phyloP scores from a whole-genome alignment of 2,329 filamentous ascomycete species.

The Rosellinia necatrix region DNA sequence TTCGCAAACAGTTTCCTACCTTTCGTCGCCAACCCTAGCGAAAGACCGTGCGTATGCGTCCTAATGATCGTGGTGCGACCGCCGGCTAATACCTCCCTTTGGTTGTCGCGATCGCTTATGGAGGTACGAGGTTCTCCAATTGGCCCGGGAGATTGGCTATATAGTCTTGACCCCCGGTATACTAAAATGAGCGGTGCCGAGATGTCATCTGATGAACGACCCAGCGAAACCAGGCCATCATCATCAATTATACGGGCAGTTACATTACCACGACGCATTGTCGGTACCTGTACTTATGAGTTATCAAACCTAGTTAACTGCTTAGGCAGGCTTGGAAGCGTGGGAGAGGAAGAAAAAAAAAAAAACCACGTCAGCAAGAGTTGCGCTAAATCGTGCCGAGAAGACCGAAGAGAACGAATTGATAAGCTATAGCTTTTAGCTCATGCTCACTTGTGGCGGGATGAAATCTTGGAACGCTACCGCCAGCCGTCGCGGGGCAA shows the following conservation, averaged over 20 bases:
- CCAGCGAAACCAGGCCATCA: background rate
- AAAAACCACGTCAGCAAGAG: too few species aligned
- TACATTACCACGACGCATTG: background rate
- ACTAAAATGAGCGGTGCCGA: background rate
- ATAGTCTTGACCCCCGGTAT: background rate
- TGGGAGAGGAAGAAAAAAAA: background rate
- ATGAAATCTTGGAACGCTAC: background rate
- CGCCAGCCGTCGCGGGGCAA: background rate
- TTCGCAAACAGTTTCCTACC: slow-evolving; percentile 21
- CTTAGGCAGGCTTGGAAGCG: background rate
- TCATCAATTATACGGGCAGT: slow-evolving; percentile 7
- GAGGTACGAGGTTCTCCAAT: background rate
- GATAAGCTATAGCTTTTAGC: background rate
- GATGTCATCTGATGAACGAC: background rate
- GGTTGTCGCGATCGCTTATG: background rate
- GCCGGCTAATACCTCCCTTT: background rate
- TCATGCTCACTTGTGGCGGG: background rate
- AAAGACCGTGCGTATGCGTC: background rate
- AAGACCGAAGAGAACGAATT: too few species aligned
- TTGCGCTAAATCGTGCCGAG: too few species aligned
- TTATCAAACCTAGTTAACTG: background rate
- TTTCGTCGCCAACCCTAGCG: slow-evolving; percentile 6
- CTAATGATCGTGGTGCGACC: background rate
- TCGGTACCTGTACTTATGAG: slow-evolving; percentile 17
- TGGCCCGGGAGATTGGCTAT: background rate